Evolutionary conservation across 2,329 filamentous ascomycete genomes (phyloP).

Genomic region (Pseudocercospora cruenta): DNA sequence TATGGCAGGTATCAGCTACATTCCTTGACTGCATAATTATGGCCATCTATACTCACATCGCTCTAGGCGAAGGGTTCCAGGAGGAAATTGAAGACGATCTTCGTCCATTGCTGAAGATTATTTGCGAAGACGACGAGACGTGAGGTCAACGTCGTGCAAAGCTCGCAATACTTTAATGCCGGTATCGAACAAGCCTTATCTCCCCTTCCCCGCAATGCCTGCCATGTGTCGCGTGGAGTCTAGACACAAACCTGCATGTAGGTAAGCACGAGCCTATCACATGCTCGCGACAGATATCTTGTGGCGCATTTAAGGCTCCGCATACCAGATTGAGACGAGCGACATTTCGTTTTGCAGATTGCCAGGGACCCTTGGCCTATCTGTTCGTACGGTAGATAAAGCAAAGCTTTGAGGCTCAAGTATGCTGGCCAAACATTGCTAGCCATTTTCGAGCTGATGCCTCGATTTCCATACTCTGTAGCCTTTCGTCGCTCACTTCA

Average conservation of each 20-base stretch:
- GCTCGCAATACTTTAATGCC: neutral
- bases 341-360: neutral
- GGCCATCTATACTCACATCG: neutral
- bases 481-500: conserved; percentile 8
- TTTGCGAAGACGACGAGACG: neutral
- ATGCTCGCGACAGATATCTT: neutral
- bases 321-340: neutral
- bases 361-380: neutral
- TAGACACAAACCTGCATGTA: neutral
- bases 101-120: neutral
- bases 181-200: neutral
- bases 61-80: conserved; percentile 13
- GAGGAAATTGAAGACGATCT: conserved; percentile 9
- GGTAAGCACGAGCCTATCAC: neutral
- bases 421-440: neutral
- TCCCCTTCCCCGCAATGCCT: neutral
- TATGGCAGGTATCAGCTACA: neutral
- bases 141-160: neutral
- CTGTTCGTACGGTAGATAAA: neutral
- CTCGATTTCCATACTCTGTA: conserved; percentile 4
- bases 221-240: neutral
- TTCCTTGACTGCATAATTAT: too few relatives aligned
- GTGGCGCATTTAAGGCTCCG: conserved; percentile 4
- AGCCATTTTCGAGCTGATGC: conserved; percentile 3
- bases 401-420: neutral